Conservation (phyloP, 495 filamentous ascomycete genomes). For the Evansstolkia leycettana region DNA sequence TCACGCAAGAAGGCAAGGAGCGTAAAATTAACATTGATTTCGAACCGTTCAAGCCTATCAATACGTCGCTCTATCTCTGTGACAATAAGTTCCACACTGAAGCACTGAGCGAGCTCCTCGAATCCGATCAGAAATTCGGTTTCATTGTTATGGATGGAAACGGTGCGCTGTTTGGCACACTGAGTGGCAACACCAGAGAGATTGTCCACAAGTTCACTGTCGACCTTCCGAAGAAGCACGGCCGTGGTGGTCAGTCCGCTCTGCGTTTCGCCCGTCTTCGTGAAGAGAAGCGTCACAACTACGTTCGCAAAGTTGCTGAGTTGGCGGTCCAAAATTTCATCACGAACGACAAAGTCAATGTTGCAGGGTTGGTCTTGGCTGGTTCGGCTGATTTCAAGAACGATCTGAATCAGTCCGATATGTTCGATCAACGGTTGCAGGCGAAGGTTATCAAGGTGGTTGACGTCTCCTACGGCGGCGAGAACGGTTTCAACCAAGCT, state of each 20-base stretch:
- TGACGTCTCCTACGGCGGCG: conserved; percentile 95
- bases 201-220: conserved; percentile 96
- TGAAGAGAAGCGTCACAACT: conserved; percentile 99
- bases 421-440: conserved; percentile 87
- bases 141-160: conserved; percentile 99
- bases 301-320: conserved; percentile 96
- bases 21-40: conserved; percentile 99
- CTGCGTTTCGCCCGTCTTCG: conserved; percentile 98
- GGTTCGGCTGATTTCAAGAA: conserved; percentile 99
- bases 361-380: conserved; percentile 84
- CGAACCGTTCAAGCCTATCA: conserved; percentile 99
- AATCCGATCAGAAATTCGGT: conserved; percentile 97
- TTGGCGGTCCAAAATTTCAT: conserved; percentile 97
- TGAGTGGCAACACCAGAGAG: conserved; percentile 93
- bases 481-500: conserved; percentile 99
- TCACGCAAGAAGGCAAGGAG: conserved; percentile 96
- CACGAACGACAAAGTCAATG: conserved; percentile 94
- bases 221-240: conserved; percentile 98
- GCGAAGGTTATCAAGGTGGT: conserved; percentile 98
- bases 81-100: conserved; percentile 99
- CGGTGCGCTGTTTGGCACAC: conserved; percentile 88
- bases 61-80: conserved; percentile 96
- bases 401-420: conserved; percentile 91
- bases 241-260: conserved; percentile 97
- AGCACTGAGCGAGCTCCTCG: conserved; percentile 86